Conservation (phyloP, 78 protist genomes). For the Cavenderia fasciculata region DNA sequence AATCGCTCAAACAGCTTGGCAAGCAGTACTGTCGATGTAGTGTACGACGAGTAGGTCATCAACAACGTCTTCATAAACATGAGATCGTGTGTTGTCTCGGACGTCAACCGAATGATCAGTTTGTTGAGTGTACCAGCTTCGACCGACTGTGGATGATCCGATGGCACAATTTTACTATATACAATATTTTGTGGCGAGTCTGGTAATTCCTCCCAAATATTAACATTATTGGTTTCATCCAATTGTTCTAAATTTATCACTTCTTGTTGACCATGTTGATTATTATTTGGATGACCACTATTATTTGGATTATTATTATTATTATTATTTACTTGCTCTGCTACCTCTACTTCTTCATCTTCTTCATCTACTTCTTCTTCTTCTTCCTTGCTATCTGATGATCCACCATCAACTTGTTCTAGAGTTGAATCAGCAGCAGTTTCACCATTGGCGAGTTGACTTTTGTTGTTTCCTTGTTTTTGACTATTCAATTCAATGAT, state of each 20-base stretch:
- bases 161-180: neutral
- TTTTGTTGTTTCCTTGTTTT: neutral
- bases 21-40: slow-evolving; percentile 30
- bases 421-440: neutral
- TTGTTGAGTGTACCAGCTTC: slow-evolving; percentile 69
- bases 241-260: neutral
- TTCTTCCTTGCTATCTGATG: neutral
- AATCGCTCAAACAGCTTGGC: slow-evolving; percentile 71
- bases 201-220: slow-evolving; percentile 63
- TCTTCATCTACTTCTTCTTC: neutral
- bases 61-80: slow-evolving; percentile 78
- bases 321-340: no score
- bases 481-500: neutral
- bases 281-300: neutral
- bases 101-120: slow-evolving; percentile 42
- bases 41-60: slow-evolving; percentile 77
- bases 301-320: neutral
- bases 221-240: slow-evolving; percentile 9
- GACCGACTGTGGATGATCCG: neutral
- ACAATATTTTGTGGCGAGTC: slow-evolving; percentile 45
- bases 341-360: neutral
- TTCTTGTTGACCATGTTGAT: neutral
- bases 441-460: neutral
- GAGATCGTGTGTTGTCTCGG: slow-evolving; percentile 46
- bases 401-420: neutral